Evolutionary conservation across 768 basidiomycete species (phyloP).

Genomic region (Cystobasidiopsis lactophilus): DNA sequence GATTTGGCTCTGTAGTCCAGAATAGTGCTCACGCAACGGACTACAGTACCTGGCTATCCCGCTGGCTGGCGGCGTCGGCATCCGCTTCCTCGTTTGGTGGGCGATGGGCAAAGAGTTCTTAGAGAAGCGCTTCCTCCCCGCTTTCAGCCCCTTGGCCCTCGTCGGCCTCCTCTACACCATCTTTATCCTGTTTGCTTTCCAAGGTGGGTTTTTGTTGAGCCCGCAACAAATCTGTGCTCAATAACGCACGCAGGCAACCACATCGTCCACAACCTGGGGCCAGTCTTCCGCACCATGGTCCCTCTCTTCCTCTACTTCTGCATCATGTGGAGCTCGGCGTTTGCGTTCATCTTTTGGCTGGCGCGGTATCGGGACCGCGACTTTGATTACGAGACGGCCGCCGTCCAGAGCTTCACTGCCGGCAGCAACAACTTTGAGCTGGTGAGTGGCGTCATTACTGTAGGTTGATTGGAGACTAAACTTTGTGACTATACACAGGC

Average conservation of each 20-base stretch:
- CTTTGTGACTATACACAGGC: conserved; percentile 35
- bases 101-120: conserved; percentile 27
- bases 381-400: conserved; percentile 44
- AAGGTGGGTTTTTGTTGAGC: too few species aligned
- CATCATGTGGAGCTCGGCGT: conserved; percentile 49
- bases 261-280: conserved; percentile 49
- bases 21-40: not conserved
- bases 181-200: conserved; percentile 48
- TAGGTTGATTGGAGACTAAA: not conserved
- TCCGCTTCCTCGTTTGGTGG: conserved; percentile 36
- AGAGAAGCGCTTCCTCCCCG: conserved; percentile 37
- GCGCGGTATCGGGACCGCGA: conserved; percentile 22
- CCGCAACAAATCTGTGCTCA: too few species aligned
- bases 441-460: too few species aligned
- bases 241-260: conserved; percentile 30
- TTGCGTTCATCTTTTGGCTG: conserved; percentile 35
- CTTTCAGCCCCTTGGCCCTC: conserved; percentile 46
- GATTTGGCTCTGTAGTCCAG: not conserved
- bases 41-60: conserved; percentile 62
- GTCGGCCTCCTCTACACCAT: conserved; percentile 63
- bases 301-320: conserved; percentile 42
- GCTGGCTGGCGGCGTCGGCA: conserved; percentile 45
- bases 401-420: conserved; percentile 57
- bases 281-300: conserved; percentile 58
- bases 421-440: conserved; percentile 50